Evolutionary conservation across 768 basidiomycete species (phyloP).

Genomic region (Psilocybe subaeruginosa): DNA sequence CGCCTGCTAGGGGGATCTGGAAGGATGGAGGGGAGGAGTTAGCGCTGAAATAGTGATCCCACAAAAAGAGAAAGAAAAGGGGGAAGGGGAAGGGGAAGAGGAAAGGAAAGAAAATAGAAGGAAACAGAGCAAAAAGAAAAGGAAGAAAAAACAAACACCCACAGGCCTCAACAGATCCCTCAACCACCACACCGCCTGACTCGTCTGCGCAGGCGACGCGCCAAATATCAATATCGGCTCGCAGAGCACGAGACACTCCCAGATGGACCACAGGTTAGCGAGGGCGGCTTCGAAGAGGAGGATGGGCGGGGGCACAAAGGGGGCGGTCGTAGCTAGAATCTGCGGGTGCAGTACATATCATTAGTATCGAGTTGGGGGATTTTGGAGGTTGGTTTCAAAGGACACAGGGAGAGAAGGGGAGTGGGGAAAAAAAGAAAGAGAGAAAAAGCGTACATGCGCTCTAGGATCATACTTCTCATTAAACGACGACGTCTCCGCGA

Average conservation of each 20-base stretch:
- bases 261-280: conserved; percentile 78
- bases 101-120: neutral
- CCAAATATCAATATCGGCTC: conserved; percentile 90
- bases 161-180: conserved; percentile 87
- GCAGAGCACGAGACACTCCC: conserved; percentile 92
- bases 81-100: no score
- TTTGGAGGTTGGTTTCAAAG: no score
- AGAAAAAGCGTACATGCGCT: conserved; percentile 45
- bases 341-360: no score
- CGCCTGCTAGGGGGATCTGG: conserved; percentile 81
- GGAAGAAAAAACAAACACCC: conserved; percentile 14
- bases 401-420: neutral
- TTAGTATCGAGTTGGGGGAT: no score
- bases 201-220: conserved; percentile 76
- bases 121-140: neutral
- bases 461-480: conserved; percentile 54
- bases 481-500: conserved; percentile 55
- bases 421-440: no score
- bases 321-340: conserved; percentile 33
- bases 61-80: neutral
- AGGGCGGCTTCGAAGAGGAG: conserved; percentile 66
- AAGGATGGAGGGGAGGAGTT: neutral
- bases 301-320: conserved; percentile 60
- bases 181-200: conserved; percentile 92
- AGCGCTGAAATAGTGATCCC: neutral